Evolutionary conservation across 345 rosid species (phyloP).

Genomic region (Xanthoceras sorbifolium): DNA sequence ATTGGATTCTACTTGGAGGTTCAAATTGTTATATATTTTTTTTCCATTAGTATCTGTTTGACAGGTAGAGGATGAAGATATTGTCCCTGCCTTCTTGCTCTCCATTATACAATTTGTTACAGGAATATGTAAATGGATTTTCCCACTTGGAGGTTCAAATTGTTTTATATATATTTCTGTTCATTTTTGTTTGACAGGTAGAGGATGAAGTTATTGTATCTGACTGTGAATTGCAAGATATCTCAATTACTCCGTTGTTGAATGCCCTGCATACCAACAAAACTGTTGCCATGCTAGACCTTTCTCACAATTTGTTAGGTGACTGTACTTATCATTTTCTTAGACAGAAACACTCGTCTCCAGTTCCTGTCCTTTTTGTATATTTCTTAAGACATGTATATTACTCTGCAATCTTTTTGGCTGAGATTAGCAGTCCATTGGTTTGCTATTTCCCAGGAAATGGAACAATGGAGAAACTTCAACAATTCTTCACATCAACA

Average conservation of each 20-base stretch:
- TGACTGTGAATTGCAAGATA: slow-evolving; percentile 89
- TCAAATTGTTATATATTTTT: slow-evolving; percentile 18
- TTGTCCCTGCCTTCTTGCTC: slow-evolving; percentile 48
- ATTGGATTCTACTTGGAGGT: slow-evolving; percentile 9
- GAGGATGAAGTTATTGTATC: slow-evolving; percentile 87
- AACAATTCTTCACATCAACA: slow-evolving; percentile 62
- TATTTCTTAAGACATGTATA: slow-evolving; percentile 2
- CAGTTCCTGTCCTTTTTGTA: not conserved
- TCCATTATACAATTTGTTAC: slow-evolving; percentile 9
- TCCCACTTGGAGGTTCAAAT: slow-evolving; percentile 14
- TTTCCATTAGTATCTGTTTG: slow-evolving; percentile 15
- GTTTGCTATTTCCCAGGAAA: slow-evolving; percentile 63
- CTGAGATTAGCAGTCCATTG: slow-evolving; percentile 23
- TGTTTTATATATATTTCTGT: slow-evolving; percentile 13
- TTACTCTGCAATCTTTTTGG: not conserved
- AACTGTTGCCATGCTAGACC: slow-evolving; percentile 69
- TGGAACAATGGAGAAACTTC: slow-evolving; percentile 91
- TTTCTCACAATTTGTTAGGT: slow-evolving; percentile 95
- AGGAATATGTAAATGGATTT: slow-evolving; percentile 7
- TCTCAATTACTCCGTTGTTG: slow-evolving; percentile 79
- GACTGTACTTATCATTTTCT: slow-evolving; percentile 14
- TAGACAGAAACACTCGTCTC: not conserved
- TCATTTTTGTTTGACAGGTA: slow-evolving; percentile 46
- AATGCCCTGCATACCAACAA: slow-evolving; percentile 67
- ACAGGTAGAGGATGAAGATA: slow-evolving; percentile 91